Percentiles rank a stretch among this genome's conserved stretches.
These are phyloP conservation scores for Trifolium repens DNA, from an alignment of 306 rosid genomes.

Conservation along the genomic window DNA sequence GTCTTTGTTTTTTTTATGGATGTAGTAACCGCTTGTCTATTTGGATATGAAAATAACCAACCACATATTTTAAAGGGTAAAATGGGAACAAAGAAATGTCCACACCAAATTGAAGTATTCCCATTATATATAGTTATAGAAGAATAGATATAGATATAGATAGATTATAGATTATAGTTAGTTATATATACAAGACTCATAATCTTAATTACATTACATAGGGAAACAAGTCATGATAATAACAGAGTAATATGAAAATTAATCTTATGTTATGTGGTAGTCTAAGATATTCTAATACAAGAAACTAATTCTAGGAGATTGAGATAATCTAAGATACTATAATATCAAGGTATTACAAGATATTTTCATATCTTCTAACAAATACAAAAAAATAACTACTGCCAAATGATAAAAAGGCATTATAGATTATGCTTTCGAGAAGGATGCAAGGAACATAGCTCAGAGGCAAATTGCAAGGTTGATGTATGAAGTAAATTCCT, in stretches of 20 bases:
- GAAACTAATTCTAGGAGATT: slow-evolving; percentile 10
- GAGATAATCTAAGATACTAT: not conserved
- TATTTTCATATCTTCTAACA: not conserved
- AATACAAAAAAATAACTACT: not conserved
- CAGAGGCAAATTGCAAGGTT: not conserved
- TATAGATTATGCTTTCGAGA: slow-evolving; percentile 5
- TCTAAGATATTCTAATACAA: slow-evolving; percentile 1
- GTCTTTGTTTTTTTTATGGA: too few relatives aligned
- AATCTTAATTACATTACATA: not conserved
- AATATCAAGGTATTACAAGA: not conserved
- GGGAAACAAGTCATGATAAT: not conserved
- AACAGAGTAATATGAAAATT: not conserved
- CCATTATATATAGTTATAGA: too few relatives aligned
- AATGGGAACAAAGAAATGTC: too few relatives aligned
- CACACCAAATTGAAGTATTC: too few relatives aligned
- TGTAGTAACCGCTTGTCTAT: too few relatives aligned
- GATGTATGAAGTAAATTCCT: not conserved
- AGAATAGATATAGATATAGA: too few relatives aligned
- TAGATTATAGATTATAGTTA: too few relatives aligned
- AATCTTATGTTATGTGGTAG: not conserved
- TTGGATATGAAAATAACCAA: too few relatives aligned
- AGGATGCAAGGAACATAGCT: not conserved
- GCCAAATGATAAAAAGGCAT: not conserved
- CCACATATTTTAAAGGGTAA: too few relatives aligned
- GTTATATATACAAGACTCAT: not conserved